A percentile compares a stretch with the other conserved stretches of the same genome.
Evolutionary conservation across 768 basidiomycete genomes (phyloP).

Genomic region (Cantharellus anzutake): DNA sequence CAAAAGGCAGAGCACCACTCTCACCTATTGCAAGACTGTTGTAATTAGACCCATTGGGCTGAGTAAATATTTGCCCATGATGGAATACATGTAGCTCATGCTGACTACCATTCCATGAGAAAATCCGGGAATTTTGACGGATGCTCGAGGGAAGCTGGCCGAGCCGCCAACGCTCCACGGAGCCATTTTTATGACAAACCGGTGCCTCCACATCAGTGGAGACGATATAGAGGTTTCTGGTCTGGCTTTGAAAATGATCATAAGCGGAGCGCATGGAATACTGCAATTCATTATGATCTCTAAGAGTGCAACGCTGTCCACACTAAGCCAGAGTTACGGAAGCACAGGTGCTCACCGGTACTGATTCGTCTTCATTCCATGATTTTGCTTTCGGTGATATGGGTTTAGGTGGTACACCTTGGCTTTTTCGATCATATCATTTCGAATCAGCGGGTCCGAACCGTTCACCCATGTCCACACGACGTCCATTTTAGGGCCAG

Average conservation of each 20-base stretch:
- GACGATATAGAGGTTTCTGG: constrained; percentile 10
- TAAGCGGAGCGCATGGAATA: constrained; percentile 13
- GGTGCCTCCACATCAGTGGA: constrained; percentile 10
- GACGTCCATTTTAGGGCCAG: constrained; percentile 6
- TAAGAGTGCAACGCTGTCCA: neutral
- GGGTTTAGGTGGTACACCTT: neutral
- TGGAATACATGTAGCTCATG: neutral
- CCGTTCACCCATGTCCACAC: constrained; percentile 13
- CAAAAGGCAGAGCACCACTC: neutral
- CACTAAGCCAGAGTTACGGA: neutral
- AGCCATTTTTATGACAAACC: neutral
- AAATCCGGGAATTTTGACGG: neutral
- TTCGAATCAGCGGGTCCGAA: constrained; percentile 3
- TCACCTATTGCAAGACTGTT: constrained; percentile 10
- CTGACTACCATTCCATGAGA: neutral
- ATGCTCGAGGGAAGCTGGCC: constrained; percentile 10
- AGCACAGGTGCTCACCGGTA: neutral
- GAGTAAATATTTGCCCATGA: constrained; percentile 6
- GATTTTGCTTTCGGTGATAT: constrained; percentile 1
- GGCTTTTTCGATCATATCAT: neutral
- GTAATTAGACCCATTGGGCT: constrained; percentile 9
- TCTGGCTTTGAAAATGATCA: neutral
- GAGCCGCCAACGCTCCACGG: neutral
- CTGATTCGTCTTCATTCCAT: neutral
- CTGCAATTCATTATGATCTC: constrained; percentile 14